phyloP scores from a whole-genome alignment of 768 basidiomycete genomes.

The Butyriboletus loyo region DNA sequence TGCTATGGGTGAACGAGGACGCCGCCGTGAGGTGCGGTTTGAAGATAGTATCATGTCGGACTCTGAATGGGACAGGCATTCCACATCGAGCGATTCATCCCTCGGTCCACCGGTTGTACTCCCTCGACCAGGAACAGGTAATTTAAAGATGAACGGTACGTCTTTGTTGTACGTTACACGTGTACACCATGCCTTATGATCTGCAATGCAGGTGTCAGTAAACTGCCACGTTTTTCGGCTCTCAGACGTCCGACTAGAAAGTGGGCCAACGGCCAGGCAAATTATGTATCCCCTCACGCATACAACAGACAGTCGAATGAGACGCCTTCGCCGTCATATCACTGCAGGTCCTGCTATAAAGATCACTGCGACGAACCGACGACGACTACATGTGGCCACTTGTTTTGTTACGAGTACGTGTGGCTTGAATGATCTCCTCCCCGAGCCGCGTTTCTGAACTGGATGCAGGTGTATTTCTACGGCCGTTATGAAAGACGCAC shows the following conservation, averaged over 20 bases:
- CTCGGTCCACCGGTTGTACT: slow-evolving; percentile 23
- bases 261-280: slow-evolving; percentile 13
- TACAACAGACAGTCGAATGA: slow-evolving; percentile 11
- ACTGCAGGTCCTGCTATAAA: slow-evolving; percentile 50
- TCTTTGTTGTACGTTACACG: background rate
- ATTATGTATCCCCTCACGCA: background rate
- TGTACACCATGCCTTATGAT: background rate
- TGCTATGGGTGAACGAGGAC: slow-evolving; percentile 24
- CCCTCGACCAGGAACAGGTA: slow-evolving; percentile 10
- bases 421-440: background rate
- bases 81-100: slow-evolving; percentile 29
- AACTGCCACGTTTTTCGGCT: slow-evolving; percentile 30
- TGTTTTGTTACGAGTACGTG: slow-evolving; percentile 52
- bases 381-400: slow-evolving; percentile 61
- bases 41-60: slow-evolving; percentile 33
- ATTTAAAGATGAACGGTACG: slow-evolving; percentile 22
- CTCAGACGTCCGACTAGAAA: slow-evolving; percentile 22
- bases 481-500: slow-evolving; percentile 42
- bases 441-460: background rate
- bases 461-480: slow-evolving; percentile 50
- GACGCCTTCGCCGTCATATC: slow-evolving; percentile 24
- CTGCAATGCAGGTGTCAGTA: slow-evolving; percentile 23
- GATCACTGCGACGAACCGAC: slow-evolving; percentile 53
- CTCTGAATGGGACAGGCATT: slow-evolving; percentile 28
- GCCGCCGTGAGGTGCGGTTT: slow-evolving; percentile 33